These are phyloP conservation scores for Zasmidium citrigriseum DNA, from an alignment of 2,329 filamentous ascomycete genomes.

Conservation along the genomic window DNA sequence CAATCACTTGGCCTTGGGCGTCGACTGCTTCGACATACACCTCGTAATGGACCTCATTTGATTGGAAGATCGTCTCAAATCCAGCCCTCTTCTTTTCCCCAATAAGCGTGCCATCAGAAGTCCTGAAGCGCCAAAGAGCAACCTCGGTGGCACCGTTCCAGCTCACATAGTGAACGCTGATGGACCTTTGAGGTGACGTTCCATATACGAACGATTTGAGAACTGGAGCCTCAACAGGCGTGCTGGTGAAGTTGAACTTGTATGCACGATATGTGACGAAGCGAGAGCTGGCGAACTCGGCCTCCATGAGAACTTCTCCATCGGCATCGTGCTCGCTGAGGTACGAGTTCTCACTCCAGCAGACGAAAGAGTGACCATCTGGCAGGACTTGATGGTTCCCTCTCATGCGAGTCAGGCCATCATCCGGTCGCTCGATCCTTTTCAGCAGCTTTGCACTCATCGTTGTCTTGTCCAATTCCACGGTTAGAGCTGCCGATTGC, in stretches of 20 bases:
- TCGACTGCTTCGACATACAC: neutral
- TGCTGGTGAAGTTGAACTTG: constrained; percentile 39
- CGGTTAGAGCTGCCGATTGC: neutral
- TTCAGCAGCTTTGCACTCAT: constrained; percentile 2
- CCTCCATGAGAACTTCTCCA: constrained; percentile 26
- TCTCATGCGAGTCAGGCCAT: constrained; percentile 29
- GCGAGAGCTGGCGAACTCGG: constrained; percentile 33
- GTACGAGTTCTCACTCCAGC: constrained; percentile 14
- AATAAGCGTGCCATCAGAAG: neutral
- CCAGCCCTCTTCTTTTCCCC: constrained; percentile 7
- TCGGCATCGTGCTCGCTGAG: constrained; percentile 8
- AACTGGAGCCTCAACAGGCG: constrained; percentile 25
- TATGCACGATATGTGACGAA: constrained; percentile 43
- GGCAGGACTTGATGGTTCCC: constrained; percentile 39
- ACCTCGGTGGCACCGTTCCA: constrained; percentile 42
- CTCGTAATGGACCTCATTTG: neutral
- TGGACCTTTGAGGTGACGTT: constrained; percentile 23
- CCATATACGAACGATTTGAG: constrained; percentile 35
- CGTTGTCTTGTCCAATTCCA: neutral
- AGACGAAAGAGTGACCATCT: constrained; percentile 32
- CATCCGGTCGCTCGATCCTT: constrained; percentile 38
- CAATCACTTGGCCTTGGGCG: neutral
- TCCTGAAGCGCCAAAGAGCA: constrained; percentile 35
- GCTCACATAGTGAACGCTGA: constrained; percentile 32
- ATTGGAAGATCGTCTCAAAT: constrained; percentile 18